A percentile compares a stretch with the other conserved stretches of the same genome.
phyloP scores from a whole-genome alignment of 495 filamentous ascomycete species.

The Tetracladium marchalianum region DNA sequence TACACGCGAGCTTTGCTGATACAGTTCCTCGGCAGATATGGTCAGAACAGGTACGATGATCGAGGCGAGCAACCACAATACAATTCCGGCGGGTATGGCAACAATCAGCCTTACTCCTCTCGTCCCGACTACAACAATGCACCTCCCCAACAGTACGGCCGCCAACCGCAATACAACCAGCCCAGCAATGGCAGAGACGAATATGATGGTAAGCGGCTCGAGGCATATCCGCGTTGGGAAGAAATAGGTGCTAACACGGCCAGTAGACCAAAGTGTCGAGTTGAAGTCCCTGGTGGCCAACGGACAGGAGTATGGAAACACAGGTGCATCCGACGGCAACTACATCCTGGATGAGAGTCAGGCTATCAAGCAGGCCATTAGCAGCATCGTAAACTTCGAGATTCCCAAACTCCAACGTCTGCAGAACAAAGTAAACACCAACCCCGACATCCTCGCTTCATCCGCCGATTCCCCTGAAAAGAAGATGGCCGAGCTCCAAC shows the following conservation, averaged over 20 bases:
- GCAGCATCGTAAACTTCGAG: slow-evolving; percentile 22
- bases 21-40: slow-evolving; percentile 25
- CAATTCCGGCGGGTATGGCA: slow-evolving; percentile 26
- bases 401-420: no score
- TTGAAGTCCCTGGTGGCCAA: slow-evolving; percentile 49
- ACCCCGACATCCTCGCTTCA: no score
- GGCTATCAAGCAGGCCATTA: slow-evolving; percentile 66
- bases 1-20: neutral
- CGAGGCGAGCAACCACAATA: slow-evolving; percentile 15
- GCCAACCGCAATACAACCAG: slow-evolving; percentile 27
- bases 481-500: no score
- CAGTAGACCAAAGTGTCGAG: slow-evolving; percentile 43
- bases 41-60: slow-evolving; percentile 42
- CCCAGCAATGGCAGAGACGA: slow-evolving; percentile 34
- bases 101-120: slow-evolving; percentile 19
- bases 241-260: slow-evolving; percentile 3
- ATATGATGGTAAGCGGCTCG: slow-evolving; percentile 35
- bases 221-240: slow-evolving; percentile 30
- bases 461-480: no score
- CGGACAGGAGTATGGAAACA: slow-evolving; percentile 12
- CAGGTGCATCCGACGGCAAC: no score
- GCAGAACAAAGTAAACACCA: no score
- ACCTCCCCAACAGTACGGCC: slow-evolving; percentile 20
- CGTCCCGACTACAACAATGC: slow-evolving; percentile 16
- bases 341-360: slow-evolving; percentile 70